These are phyloP conservation scores for Alliaria petiolata DNA, from an alignment of 345 rosid genomes.

Conservation along the genomic window DNA sequence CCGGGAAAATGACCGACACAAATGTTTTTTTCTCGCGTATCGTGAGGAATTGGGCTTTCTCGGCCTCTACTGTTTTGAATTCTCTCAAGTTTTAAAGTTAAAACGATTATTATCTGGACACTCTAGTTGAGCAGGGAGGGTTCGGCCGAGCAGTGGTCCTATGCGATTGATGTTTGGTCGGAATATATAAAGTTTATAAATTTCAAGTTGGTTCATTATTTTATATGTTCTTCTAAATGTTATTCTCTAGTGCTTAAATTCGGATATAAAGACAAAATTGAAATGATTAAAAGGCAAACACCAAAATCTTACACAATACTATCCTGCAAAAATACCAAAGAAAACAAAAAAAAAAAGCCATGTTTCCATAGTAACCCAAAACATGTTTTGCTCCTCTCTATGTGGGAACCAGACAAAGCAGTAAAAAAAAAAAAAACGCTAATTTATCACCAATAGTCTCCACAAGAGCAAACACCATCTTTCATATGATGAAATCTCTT, in stretches of 20 bases:
- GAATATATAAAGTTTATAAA: background rate
- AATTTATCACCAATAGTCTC: conserved; percentile 69
- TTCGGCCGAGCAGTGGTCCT: background rate
- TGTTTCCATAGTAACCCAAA: too few species aligned
- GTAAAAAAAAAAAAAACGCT: background rate
- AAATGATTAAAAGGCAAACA: too few species aligned
- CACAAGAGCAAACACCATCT: conserved; percentile 64
- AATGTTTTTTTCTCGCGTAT: background rate
- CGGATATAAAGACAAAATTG: too few species aligned
- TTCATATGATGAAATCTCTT: conserved; percentile 78
- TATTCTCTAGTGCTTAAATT: too few species aligned
- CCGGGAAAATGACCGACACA: background rate
- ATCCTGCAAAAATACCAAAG: too few species aligned
- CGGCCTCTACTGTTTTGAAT: background rate
- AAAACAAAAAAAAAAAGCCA: too few species aligned
- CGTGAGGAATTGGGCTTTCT: background rate
- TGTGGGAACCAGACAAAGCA: background rate
- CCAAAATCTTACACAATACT: too few species aligned
- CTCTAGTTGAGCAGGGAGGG: conserved; percentile 1
- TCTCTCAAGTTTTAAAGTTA: background rate
- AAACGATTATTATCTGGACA: background rate
- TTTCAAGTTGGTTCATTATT: background rate
- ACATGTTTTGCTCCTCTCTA: background rate
- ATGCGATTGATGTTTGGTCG: background rate
- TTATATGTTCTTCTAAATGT: background rate